These are phyloP conservation scores for Marasmius tenuissimus DNA, from an alignment of 1,284 basidiomycete species.

Conservation along the genomic window DNA sequence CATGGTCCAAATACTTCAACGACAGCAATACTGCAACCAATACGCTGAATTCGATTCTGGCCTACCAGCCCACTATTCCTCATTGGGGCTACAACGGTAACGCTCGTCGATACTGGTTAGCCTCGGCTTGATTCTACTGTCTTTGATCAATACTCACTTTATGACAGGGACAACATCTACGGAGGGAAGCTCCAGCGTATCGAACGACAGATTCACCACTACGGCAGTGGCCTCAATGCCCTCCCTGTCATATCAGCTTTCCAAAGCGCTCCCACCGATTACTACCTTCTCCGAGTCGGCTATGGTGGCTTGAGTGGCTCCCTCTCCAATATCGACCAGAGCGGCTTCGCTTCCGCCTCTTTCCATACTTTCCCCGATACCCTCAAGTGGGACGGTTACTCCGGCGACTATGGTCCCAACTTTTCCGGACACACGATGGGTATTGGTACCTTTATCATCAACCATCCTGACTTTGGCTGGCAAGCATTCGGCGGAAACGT, in stretches of 20 bases:
- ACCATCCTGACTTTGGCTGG: constrained; percentile 63
- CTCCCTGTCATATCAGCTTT: constrained; percentile 54
- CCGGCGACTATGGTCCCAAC: constrained; percentile 62
- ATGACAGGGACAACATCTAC: constrained; percentile 54
- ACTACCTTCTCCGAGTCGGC: constrained; percentile 53
- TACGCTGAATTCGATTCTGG: constrained; percentile 56
- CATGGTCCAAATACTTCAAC: constrained; percentile 57
- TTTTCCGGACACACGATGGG: constrained; percentile 58
- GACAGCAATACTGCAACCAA: constrained; percentile 51
- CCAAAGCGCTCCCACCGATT: constrained; percentile 46
- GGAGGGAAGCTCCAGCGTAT: constrained; percentile 56
- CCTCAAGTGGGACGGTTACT: constrained; percentile 59
- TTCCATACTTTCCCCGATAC: constrained; percentile 62
- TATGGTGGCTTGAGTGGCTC: constrained; percentile 55
- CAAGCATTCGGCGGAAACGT: constrained; percentile 59
- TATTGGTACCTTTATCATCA: constrained; percentile 51
- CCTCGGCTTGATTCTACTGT: background rate
- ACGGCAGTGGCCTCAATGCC: constrained; percentile 58
- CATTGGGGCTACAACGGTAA: constrained; percentile 67
- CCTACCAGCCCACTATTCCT: constrained; percentile 55
- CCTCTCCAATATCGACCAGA: constrained; percentile 54
- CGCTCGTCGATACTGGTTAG: constrained; percentile 56
- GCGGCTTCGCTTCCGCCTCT: constrained; percentile 56
- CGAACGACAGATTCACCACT: constrained; percentile 62
- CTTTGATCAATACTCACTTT: background rate